Evolutionary conservation across 129 eudicot genomes (phyloP).

Genomic region (Calendula officinalis): DNA sequence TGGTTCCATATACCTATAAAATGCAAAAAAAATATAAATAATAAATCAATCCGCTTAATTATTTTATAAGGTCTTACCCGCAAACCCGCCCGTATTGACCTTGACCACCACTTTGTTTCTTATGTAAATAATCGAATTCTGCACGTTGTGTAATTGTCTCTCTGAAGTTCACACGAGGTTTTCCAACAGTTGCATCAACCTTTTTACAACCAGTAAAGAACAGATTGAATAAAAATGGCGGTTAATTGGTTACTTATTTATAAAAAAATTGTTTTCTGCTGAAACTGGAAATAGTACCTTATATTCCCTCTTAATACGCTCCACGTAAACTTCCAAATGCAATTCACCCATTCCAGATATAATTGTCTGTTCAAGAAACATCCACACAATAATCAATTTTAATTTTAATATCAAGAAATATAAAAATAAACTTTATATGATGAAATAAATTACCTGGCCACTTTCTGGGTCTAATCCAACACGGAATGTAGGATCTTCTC

Average conservation of each 20-base stretch:
- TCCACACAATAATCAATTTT: constrained; percentile 9
- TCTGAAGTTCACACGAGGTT: constrained; percentile 97
- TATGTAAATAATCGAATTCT: constrained; percentile 91
- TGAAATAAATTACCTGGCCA: constrained; percentile 64
- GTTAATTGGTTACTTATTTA: background rate
- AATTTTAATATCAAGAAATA: background rate
- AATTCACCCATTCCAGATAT: constrained; percentile 99
- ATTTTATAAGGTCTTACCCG: constrained; percentile 51
- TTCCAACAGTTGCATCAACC: constrained; percentile 93
- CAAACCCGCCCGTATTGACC: constrained; percentile 96
- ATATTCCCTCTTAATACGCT: constrained; percentile 88
- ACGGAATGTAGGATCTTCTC: constrained; percentile 97
- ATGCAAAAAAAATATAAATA: background rate
- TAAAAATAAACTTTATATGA: background rate
- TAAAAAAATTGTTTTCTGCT: background rate
- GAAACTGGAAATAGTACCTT: constrained; percentile 44
- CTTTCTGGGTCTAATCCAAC: constrained; percentile 94
- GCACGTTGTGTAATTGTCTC: constrained; percentile 95
- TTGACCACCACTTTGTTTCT: constrained; percentile 98
- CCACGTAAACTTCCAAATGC: constrained; percentile 89
- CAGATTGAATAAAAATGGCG: background rate
- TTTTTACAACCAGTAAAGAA: constrained; percentile 21
- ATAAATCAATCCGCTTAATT: background rate
- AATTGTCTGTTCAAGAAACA: constrained; percentile 66
- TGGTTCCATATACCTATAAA: constrained; percentile 78